phyloP scores from a whole-genome alignment of 139 green algal species.

The Micractinium conductrix region DNA sequence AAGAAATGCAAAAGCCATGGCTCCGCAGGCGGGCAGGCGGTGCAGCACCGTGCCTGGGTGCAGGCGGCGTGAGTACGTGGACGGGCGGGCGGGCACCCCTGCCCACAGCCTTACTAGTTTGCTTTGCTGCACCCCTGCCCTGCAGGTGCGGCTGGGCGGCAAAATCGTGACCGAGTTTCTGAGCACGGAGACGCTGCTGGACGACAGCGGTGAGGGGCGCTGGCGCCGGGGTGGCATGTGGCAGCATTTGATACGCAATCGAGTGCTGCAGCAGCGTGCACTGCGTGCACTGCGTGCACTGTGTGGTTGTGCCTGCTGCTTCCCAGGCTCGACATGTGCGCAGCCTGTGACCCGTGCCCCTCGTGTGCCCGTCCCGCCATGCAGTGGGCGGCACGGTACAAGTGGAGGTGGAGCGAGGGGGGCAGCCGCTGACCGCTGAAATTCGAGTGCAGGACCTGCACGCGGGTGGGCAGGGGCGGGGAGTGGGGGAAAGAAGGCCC shows the following conservation, averaged over 20 bases:
- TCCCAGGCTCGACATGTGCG: neutral
- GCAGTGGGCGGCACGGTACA: conserved; percentile 7
- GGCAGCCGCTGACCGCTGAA: conserved; percentile 19
- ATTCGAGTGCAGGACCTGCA: conserved; percentile 76
- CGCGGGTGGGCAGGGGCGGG: neutral
- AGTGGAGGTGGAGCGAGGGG: conserved; percentile 51
- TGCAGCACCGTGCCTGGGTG: no score
- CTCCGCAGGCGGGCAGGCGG: no score
- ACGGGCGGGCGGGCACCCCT: no score
- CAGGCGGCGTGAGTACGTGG: no score
- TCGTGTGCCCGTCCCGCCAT: neutral
- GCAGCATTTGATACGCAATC: neutral
- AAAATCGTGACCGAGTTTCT: conserved; percentile 78
- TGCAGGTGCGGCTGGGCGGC: conserved; percentile 44
- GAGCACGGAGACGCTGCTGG: conserved; percentile 81
- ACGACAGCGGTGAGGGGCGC: conserved; percentile 45
- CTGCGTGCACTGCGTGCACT: no score
- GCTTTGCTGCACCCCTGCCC: no score
- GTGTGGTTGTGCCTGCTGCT: no score
- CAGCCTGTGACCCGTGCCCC: neutral
- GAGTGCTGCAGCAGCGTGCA: neutral
- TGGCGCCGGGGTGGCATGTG: neutral
- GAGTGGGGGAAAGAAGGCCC: neutral
- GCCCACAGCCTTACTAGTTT: no score
- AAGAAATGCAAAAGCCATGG: no score